Evolutionary conservation across 345 rosid genomes (phyloP), one percentile per base, ranked within the genome.

Genomic region (Carallia pectinifolia): DNA sequence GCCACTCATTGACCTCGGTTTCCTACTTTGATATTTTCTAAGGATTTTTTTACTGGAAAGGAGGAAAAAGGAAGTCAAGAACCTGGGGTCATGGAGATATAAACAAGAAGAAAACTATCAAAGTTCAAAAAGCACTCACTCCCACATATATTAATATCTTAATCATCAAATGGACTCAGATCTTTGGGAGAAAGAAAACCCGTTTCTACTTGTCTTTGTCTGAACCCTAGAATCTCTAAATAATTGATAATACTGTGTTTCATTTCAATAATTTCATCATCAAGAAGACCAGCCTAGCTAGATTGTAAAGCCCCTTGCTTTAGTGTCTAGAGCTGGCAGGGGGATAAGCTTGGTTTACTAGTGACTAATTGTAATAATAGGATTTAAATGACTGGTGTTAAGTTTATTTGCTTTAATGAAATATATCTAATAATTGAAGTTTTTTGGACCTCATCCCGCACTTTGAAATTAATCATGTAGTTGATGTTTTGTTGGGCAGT

Each of bases 171-270:
- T 78, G 74, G 79, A 81, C 74, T 85, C 76, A 75, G 83, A 83
- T 81, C 73, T 80, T 68, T 68, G 62, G 66, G 76, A 55, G 67
- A 65, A 64, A 69, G 62, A 75, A 79, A 73, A 50, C 80, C 85
- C 72, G 83, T 80, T 84, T 90, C 89, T 86, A 76, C 74, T 90
- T 90, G 98, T 93, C 94, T 67, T 81, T 76, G 77, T 82, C 80
- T 66, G n/a, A 81, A 64, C 77, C 84, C 76, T 75, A 86, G 96
- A 90, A 90, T 90, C 91, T 78, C 74, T 84, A 2, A 15, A 44
- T 74, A 77, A 64, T 70, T 80, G 76, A 80, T 77, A 68, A 80
- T 77, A 68, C 66, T 76, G 77, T 59, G 65, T 15, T 10, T 56
- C 53, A 40, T 81, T 72, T 75, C 83, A 61, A 79, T 85, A 86